Evolutionary conservation across 306 rosid genomes (phyloP).

Genomic region (Trifolium subterraneum): DNA sequence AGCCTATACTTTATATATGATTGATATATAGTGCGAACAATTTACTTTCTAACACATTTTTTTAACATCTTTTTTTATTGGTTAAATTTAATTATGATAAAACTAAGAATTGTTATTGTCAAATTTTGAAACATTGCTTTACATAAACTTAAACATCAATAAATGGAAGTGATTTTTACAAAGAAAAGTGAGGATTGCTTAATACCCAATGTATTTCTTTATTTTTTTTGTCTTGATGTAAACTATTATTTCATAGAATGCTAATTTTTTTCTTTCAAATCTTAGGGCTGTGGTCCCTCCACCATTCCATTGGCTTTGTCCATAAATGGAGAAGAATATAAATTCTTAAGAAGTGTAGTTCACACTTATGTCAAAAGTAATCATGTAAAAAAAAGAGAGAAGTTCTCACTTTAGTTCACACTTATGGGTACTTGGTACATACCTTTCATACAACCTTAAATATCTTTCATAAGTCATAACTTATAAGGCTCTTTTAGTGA

Average conservation of each 20-base stretch:
- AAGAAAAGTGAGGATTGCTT: background rate
- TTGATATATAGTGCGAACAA: background rate
- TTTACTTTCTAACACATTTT: no score
- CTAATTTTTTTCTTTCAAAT: background rate
- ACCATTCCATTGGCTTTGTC: background rate
- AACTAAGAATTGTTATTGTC: no score
- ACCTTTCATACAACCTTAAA: no score
- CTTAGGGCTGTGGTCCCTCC: constrained; percentile 14
- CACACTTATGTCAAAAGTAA: background rate
- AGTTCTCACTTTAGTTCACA: background rate
- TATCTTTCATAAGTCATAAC: no score
- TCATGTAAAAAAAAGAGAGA: background rate
- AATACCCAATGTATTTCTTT: background rate
- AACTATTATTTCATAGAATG: background rate
- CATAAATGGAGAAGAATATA: background rate
- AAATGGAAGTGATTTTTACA: background rate
- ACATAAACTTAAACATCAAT: background rate
- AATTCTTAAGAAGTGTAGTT: background rate
- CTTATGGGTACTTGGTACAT: no score
- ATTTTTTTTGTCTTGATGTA: background rate
- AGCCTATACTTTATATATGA: constrained; percentile 26
- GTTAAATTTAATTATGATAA: no score
- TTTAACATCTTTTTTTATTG: no score
- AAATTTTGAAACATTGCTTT: no score
- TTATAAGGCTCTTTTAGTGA: no score